Base-by-base conservation (phyloP, 768 basidiomycete species). In the Russula earlei region DNA sequence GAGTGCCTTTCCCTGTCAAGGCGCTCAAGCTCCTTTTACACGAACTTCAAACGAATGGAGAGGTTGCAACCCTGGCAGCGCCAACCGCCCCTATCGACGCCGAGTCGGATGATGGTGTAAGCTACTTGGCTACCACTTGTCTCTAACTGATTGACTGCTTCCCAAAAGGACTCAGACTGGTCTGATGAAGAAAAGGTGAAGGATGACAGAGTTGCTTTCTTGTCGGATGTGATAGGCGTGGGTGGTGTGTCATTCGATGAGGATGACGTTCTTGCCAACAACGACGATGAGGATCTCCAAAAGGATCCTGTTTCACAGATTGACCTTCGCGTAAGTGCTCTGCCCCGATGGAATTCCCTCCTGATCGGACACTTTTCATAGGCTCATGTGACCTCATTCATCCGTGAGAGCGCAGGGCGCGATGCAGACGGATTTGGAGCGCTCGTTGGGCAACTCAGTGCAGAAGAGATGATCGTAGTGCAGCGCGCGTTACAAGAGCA, bases 91-190 rank as follows among this genome's bases (percentile, higher is more conserved):
- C 66, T 9, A 72, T 75, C 37, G 80, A 86, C 27, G 72, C 82
- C 11, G 84, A 83, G 29, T 84, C 80, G 9, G 91, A 93, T 61
- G 91, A 92, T 65, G 87, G 80, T 37, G 85, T 86, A 69, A 59
- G 78, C 69, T 24, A n/a, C n/a, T 41, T 22, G 14, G 27, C 31
- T 24, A 2, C 29, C 11, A 24, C 24, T 33, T 24, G 2, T 14
- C 34, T 9, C 34, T 36, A 36, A 14, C 15, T 4, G 14, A 36
- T 15, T 19, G 27, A 10, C 19, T 50, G 10, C 12, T 45, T 5
- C n/a, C n/a, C n/a, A 12, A 27, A 67, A 90, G 77, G 87, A 92
- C 60, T 91, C 91, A 33, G 90, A 91, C n/a, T 98, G 95, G 95
- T 78, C 81, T 10, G 93, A 96, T 63, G 92, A 93, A 65, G 92